Conservation (phyloP, 768 basidiomycete genomes). For the Podaxis sp. region DNA sequence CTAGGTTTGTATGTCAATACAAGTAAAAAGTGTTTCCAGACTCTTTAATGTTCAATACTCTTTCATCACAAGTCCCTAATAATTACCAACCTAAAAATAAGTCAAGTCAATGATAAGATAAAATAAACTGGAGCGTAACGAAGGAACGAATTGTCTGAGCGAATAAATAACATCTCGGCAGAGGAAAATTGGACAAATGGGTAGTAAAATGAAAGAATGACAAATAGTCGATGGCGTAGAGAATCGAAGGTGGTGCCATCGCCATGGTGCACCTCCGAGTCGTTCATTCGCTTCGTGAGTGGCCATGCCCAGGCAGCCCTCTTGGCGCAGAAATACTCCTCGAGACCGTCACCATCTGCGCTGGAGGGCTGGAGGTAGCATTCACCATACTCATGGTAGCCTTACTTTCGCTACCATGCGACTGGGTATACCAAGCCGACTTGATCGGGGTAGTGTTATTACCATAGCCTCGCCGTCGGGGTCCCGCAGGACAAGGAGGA, state of each 20-base stretch:
- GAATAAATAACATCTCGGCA: too few species aligned
- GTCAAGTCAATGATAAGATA: too few species aligned
- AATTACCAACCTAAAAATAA: too few species aligned
- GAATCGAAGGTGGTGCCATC: not conserved
- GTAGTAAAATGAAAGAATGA: not conserved
- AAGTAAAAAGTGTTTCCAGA: too few species aligned
- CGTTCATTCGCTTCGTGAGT: not conserved
- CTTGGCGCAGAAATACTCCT: conserved; percentile 4
- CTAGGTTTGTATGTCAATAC: too few species aligned
- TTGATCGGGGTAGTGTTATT: not conserved
- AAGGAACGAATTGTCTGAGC: too few species aligned
- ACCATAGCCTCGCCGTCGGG: not conserved
- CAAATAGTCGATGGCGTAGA: not conserved
- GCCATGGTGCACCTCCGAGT: not conserved
- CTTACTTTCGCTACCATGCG: not conserved
- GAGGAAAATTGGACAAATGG: too few species aligned
- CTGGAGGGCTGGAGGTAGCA: not conserved
- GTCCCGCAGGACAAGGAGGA: not conserved
- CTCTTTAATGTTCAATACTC: too few species aligned
- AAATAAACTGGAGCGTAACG: too few species aligned
- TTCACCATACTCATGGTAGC: not conserved
- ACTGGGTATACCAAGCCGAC: not conserved
- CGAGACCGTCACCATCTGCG: not conserved
- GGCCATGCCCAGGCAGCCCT: not conserved
- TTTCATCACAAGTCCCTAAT: too few species aligned